Conservation (phyloP, 306 rosid species). For the Hylodesmum podocarpum region DNA sequence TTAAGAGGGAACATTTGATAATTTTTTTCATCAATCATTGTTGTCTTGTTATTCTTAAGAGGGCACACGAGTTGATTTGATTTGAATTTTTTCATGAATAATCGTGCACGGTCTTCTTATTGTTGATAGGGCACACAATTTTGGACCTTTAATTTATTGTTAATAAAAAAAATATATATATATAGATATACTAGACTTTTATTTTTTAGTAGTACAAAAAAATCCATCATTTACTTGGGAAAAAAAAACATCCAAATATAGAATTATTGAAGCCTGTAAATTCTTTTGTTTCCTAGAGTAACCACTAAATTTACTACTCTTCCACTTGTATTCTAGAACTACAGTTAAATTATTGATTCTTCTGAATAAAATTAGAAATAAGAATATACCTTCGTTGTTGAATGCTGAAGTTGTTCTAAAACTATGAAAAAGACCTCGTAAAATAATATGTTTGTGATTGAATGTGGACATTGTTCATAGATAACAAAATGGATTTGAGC, state of each 20-base stretch:
- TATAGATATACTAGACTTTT: too few species aligned
- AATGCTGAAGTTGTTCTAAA: background rate
- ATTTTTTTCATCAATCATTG: too few species aligned
- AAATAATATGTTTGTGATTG: background rate
- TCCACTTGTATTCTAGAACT: background rate
- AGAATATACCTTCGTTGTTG: background rate
- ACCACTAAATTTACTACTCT: background rate
- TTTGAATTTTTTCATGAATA: too few species aligned
- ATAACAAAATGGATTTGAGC: background rate
- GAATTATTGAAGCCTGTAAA: too few species aligned
- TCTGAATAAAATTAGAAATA: background rate
- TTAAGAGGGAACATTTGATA: background rate
- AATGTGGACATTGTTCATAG: background rate
- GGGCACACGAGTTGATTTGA: too few species aligned
- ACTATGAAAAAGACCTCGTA: background rate
- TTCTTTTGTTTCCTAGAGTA: background rate
- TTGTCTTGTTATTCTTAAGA: too few species aligned
- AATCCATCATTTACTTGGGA: too few species aligned
- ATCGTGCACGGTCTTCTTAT: too few species aligned
- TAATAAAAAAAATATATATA: too few species aligned
- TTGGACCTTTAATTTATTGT: too few species aligned
- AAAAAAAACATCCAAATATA: background rate
- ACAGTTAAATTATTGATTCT: background rate
- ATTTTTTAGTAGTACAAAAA: too few species aligned
- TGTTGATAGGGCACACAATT: too few species aligned